A percentile compares a stretch with the other conserved stretches of the same genome.
These are phyloP conservation scores for Yarrowia keelungensis DNA, from an alignment of 805 yeast species.

Conservation along the genomic window DNA sequence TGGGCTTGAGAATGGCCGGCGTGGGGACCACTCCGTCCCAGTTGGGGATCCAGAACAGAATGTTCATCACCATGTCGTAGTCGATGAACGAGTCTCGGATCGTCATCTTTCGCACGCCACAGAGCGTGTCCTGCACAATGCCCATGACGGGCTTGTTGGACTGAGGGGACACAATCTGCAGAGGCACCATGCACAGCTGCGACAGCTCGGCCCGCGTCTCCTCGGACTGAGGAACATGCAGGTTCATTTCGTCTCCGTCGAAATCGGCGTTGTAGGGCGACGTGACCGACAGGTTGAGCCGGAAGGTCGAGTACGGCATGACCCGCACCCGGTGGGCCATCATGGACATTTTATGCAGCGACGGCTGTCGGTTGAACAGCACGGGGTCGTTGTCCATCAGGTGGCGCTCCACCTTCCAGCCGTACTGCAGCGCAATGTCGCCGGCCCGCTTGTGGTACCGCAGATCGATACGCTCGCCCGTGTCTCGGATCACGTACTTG, in stretches of 20 bases:
- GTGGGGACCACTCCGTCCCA: constrained; percentile 99
- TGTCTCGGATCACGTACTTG: constrained; percentile 95
- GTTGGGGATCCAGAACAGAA: constrained; percentile 95
- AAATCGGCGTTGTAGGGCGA: constrained; percentile 99
- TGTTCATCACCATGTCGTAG: constrained; percentile 93
- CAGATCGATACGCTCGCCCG: constrained; percentile 98
- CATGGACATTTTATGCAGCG: constrained; percentile 99
- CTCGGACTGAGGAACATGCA: constrained; percentile 98
- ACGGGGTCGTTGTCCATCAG: constrained; percentile 98
- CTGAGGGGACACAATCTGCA: constrained; percentile 98
- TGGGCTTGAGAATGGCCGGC: constrained; percentile 93
- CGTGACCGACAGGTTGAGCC: constrained; percentile 94
- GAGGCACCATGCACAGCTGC: constrained; percentile 94
- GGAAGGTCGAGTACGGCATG: constrained; percentile 97
- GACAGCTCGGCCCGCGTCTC: constrained; percentile 97
- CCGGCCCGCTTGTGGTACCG: constrained; percentile 98
- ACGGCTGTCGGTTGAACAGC: constrained; percentile 98
- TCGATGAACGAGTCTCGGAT: constrained; percentile 87
- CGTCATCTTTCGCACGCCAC: constrained; percentile 97
- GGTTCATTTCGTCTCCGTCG: constrained; percentile 99
- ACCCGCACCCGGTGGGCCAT: constrained; percentile 99
- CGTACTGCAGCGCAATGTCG: constrained; percentile 95
- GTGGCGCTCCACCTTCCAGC: constrained; percentile 99
- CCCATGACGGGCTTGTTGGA: constrained; percentile 99
- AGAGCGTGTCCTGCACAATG: constrained; percentile 97